Percentiles rank a stretch among this genome's conserved stretches.
Conservation (phyloP, 2,329 filamentous ascomycete genomes). For the Exophiala sp. region DNA sequence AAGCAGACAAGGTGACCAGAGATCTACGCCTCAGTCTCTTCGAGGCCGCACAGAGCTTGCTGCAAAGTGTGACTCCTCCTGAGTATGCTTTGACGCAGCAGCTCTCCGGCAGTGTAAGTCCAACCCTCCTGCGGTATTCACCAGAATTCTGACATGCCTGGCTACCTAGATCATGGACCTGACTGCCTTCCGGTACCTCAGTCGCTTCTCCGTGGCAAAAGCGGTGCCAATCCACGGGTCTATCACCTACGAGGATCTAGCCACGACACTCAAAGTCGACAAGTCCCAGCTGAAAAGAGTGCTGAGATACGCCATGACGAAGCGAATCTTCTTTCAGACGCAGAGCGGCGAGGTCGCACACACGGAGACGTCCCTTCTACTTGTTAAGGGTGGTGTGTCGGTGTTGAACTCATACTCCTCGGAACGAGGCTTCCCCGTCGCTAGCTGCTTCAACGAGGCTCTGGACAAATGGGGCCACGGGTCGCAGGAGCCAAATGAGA, state of each 20-base stretch:
- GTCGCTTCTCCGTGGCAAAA: slow-evolving; percentile 14
- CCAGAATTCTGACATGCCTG: no score
- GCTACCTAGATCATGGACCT: slow-evolving; percentile 3
- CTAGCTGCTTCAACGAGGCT: slow-evolving; percentile 28
- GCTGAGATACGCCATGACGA: slow-evolving; percentile 22
- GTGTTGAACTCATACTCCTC: slow-evolving; percentile 14
- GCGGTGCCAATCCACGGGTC: slow-evolving; percentile 15
- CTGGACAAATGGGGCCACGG: slow-evolving; percentile 27
- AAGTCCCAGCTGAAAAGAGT: slow-evolving; percentile 18
- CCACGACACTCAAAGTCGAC: slow-evolving; percentile 11
- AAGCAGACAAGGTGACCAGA: neutral
- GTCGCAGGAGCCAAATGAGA: slow-evolving; percentile 25
- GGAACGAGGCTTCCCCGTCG: slow-evolving; percentile 16
- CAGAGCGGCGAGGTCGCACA: slow-evolving; percentile 17
- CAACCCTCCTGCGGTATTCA: no score
- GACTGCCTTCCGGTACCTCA: slow-evolving; percentile 23
- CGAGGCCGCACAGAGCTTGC: slow-evolving; percentile 10
- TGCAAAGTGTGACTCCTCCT: slow-evolving; percentile 7
- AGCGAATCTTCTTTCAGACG: slow-evolving; percentile 22
- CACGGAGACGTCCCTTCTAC: slow-evolving; percentile 20
- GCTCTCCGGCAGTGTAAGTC: slow-evolving; percentile 11
- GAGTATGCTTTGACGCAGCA: slow-evolving; percentile 14
- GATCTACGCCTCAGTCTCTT: slow-evolving; percentile 5
- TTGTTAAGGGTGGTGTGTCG: slow-evolving; percentile 16
- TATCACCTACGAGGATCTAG: slow-evolving; percentile 21